Evolutionary conservation across 495 filamentous ascomycete species (phyloP), one percentile per base, ranked within the genome.

Genomic region (Parmelia sp.): DNA sequence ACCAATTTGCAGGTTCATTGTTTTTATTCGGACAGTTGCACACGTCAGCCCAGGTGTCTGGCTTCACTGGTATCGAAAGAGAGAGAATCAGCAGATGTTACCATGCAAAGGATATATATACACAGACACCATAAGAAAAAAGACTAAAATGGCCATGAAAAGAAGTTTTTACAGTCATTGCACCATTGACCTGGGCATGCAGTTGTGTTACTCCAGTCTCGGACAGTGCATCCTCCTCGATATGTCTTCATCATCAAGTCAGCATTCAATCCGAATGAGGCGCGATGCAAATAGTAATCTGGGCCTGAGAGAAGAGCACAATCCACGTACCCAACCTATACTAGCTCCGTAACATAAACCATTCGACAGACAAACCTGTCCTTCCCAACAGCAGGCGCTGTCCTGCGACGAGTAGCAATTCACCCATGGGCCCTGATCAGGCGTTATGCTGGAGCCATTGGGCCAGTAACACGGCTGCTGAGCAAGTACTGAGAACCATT

Each of bases 171-270:
- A 65, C 63, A 36, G 36, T 65, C 63, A 33, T 55, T 65, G 57
- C 63, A 65, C 44, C 57, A 60, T 27, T 65, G 63, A 49, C 4
- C 49, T 14, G 63, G 57, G 53, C 63, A 65, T 11, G 63, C 63
- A 7, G 63, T 65, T 55, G 39, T 40, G 21, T 65, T 65, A 44
- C 63, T 59, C 63, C 63, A 65, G 37, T 65, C 63, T 55, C 60
- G 31, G 35, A 65, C 45, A 14, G 63, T 65, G 53, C 63, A 65
- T n/a, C 27, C 57, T 17, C 63, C 63, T 65, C 63, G 57, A 53
- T 65, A 65, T 2, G 51, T 55, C 63, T 65, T 27, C 19, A 25
- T 39, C 23, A 12, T 21, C 7, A 0, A 29, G 27, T 44, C 19
- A 59, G 39, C n/a, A n/a, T n/a, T n/a, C n/a, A n/a, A n/a, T n/a